Percentiles rank a stretch among this genome's conserved stretches.
These are phyloP conservation scores for Amorphotheca resinae DNA, from an alignment of 495 filamentous ascomycete species.

Conservation along the genomic window DNA sequence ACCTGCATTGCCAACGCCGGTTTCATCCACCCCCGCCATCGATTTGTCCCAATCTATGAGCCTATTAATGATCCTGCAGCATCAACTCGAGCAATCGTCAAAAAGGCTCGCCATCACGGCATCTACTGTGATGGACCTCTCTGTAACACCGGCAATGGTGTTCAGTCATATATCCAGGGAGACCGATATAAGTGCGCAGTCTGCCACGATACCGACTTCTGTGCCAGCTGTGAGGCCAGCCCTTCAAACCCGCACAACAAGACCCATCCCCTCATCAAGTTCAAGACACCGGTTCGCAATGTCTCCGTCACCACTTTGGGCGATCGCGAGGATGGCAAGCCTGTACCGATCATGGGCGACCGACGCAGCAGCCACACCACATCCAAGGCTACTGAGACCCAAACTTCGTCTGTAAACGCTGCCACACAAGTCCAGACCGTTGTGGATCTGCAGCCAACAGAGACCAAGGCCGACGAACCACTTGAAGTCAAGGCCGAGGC, in stretches of 20 bases:
- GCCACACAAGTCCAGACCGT: slow-evolving; percentile 59
- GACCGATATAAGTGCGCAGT: slow-evolving; percentile 95
- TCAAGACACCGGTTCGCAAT: slow-evolving; percentile 85
- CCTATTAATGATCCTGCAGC: slow-evolving; percentile 42
- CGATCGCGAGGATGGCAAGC: slow-evolving; percentile 53
- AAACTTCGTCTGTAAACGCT: slow-evolving; percentile 37
- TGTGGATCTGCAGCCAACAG: slow-evolving; percentile 49
- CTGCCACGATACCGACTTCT: slow-evolving; percentile 94
- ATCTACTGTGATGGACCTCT: slow-evolving; percentile 95
- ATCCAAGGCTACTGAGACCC: slow-evolving; percentile 37
- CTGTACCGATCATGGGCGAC: slow-evolving; percentile 57
- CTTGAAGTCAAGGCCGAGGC: slow-evolving; percentile 22
- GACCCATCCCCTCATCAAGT: slow-evolving; percentile 92
- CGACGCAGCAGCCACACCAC: slow-evolving; percentile 25
- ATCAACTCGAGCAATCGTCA: slow-evolving; percentile 23
- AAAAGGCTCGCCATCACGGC: slow-evolving; percentile 53
- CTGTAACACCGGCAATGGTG: slow-evolving; percentile 46
- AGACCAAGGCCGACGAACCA: slow-evolving; percentile 30
- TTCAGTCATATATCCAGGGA: slow-evolving; percentile 61
- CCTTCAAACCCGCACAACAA: slow-evolving; percentile 78
- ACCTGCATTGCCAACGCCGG: slow-evolving; percentile 53
- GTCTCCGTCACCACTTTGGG: slow-evolving; percentile 78
- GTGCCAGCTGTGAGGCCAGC: slow-evolving; percentile 80
- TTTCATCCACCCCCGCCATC: slow-evolving; percentile 67
- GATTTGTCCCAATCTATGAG: slow-evolving; percentile 82